Percentiles rank a stretch among this genome's conserved stretches.
Conservation (phyloP, 352 stramenopile species). For the Globisporangium parvum region DNA sequence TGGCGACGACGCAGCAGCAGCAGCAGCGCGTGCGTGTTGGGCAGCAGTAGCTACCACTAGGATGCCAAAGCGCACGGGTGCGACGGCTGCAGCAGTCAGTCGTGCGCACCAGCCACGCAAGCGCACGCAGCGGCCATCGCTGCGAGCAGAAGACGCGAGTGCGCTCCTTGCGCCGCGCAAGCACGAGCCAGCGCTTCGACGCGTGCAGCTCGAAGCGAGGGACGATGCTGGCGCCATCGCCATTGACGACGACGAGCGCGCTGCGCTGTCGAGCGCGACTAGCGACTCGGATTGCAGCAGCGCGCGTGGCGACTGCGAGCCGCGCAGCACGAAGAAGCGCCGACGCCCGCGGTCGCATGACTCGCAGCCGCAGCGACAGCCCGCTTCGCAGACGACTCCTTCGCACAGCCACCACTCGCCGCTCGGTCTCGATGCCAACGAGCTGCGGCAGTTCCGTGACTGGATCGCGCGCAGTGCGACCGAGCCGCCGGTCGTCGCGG, state of each 20-base stretch:
- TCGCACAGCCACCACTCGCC: neutral
- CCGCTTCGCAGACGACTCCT: neutral
- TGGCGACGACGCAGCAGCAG: too few relatives aligned
- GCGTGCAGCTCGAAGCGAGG: neutral
- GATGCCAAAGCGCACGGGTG: too few relatives aligned
- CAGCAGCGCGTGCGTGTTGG: too few relatives aligned
- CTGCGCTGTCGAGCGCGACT: too few relatives aligned
- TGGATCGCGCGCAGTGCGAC: constrained; percentile 39
- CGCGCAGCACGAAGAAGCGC: too few relatives aligned
- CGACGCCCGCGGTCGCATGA: neutral
- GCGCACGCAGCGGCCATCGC: too few relatives aligned
- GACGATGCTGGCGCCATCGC: neutral
- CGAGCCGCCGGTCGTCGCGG: constrained; percentile 25
- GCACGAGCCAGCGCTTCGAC: neutral
- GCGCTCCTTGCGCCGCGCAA: constrained; percentile 4
- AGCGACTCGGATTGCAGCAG: neutral
- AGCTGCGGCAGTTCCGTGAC: constrained; percentile 28
- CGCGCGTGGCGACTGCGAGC: too few relatives aligned
- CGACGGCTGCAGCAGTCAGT: too few relatives aligned
- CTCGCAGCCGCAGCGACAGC: neutral
- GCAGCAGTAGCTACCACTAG: too few relatives aligned
- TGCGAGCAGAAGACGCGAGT: neutral
- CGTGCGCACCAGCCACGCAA: too few relatives aligned
- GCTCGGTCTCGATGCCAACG: constrained; percentile 6
- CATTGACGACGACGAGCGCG: too few relatives aligned